phyloP scores from a whole-genome alignment of 1,284 basidiomycete species.

The Pholiota adiposa region DNA sequence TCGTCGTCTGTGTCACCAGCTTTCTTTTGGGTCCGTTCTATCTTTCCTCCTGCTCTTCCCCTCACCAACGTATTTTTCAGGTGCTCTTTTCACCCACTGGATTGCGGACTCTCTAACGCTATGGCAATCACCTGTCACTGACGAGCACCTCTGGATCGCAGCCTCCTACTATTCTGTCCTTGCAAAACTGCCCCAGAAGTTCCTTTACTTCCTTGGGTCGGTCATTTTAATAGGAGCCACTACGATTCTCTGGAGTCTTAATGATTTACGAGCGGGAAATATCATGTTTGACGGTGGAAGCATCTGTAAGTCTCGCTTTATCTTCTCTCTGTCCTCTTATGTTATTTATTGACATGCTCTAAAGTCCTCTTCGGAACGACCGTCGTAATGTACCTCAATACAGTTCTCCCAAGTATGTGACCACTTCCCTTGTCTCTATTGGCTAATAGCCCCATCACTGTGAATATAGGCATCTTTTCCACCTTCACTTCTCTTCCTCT shows the following conservation, averaged over 20 bases:
- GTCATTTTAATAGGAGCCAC: constrained; percentile 61
- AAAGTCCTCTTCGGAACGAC: constrained; percentile 76
- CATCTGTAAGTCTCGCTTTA: constrained; percentile 59
- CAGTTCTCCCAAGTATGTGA: constrained; percentile 74
- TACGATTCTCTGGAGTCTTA: constrained; percentile 76
- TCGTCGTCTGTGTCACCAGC: constrained; percentile 75
- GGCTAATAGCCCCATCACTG: constrained; percentile 10
- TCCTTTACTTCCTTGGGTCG: constrained; percentile 57
- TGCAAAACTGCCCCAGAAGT: constrained; percentile 59
- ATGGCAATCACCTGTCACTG: constrained; percentile 82
- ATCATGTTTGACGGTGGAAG: constrained; percentile 88
- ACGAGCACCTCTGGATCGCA: constrained; percentile 78
- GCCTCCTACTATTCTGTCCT: constrained; percentile 80
- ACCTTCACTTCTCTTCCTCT: constrained; percentile 61
- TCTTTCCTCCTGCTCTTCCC: neutral
- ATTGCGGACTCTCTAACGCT: constrained; percentile 84
- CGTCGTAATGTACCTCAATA: constrained; percentile 68
- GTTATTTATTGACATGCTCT: neutral
- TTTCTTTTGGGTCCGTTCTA: constrained; percentile 71
- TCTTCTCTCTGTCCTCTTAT: constrained; percentile 6
- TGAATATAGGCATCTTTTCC: constrained; percentile 50
- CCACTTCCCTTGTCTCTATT: constrained; percentile 19
- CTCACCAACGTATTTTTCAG: constrained; percentile 40
- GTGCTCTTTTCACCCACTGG: constrained; percentile 83
- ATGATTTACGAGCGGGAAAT: constrained; percentile 77